Conservation (phyloP, 2,329 filamentous ascomycete species). For the Coniella lustricola region DNA sequence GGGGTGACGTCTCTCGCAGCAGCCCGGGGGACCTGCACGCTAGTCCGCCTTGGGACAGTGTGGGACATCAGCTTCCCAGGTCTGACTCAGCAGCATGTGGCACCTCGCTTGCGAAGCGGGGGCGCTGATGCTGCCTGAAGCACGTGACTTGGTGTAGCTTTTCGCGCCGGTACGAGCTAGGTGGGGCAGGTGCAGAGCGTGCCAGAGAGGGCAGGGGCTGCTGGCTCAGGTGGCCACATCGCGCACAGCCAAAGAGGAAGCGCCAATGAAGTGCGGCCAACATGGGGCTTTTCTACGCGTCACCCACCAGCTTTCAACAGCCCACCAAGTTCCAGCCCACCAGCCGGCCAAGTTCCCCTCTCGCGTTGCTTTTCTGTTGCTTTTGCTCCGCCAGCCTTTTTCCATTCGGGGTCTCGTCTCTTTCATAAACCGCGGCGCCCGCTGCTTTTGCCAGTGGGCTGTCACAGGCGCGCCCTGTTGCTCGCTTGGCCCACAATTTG, state of each 20-base stretch:
- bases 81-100: neutral
- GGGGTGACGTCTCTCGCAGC: neutral
- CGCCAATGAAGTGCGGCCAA: too few species aligned
- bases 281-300: too few species aligned
- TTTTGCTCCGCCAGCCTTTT: too few species aligned
- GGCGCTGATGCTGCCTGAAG: conserved; percentile 10
- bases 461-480: neutral
- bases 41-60: neutral
- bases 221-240: neutral
- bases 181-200: neutral
- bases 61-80: neutral
- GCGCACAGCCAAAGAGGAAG: neutral
- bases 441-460: neutral
- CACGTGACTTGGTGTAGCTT: conserved; percentile 15
- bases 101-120: neutral
- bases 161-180: neutral
- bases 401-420: too few species aligned
- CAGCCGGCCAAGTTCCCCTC: too few species aligned
- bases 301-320: too few species aligned
- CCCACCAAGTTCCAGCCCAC: too few species aligned
- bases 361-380: too few species aligned
- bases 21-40: neutral
- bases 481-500: too few species aligned
- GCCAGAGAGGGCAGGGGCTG: neutral
- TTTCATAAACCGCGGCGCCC: too few species aligned